A percentile compares a stretch with the other conserved stretches of the same genome.
These are phyloP conservation scores for Iris pallida DNA, from an alignment of 116 monocot genomes.

Conservation along the genomic window DNA sequence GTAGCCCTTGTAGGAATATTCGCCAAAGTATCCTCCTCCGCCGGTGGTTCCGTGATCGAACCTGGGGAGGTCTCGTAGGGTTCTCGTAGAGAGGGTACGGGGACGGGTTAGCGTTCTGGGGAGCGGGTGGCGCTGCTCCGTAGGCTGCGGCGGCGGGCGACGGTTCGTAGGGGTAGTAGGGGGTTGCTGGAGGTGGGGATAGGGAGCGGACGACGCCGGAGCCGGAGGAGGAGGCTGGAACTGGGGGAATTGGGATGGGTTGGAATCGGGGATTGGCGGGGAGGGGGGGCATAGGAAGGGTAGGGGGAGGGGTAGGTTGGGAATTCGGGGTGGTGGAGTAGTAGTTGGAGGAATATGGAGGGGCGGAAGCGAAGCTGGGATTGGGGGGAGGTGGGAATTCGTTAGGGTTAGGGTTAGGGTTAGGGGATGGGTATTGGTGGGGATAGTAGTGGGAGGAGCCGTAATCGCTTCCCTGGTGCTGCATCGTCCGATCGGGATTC, in stretches of 20 bases:
- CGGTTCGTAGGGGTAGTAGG: conserved; percentile 29
- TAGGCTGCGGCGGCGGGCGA: conserved; percentile 14
- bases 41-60: conserved; percentile 21
- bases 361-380: conserved; percentile 65
- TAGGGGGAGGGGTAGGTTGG: conserved; percentile 16
- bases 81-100: conserved; percentile 28
- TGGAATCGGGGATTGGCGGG: conserved; percentile 11
- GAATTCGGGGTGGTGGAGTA: conserved; percentile 21
- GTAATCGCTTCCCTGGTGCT: conserved; percentile 49
- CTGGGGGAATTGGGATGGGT: conserved; percentile 14
- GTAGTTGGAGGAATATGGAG: conserved; percentile 46
- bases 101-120: conserved; percentile 1
- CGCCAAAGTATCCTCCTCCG: no score
- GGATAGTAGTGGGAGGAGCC: conserved; percentile 32
- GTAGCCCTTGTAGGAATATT: conserved; percentile 9
- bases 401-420: conserved; percentile 30
- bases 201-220: conserved; percentile 8
- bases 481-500: background rate
- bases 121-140: background rate
- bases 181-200: conserved; percentile 15
- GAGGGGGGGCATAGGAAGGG: conserved; percentile 24
- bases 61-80: conserved; percentile 19
- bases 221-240: conserved; percentile 18
- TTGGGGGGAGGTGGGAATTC: background rate
- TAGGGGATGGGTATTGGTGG: conserved; percentile 16